Percentiles rank a stretch among this genome's conserved stretches.
Conservation (phyloP, 2,329 filamentous ascomycete species). For the Fusarium sp. region DNA sequence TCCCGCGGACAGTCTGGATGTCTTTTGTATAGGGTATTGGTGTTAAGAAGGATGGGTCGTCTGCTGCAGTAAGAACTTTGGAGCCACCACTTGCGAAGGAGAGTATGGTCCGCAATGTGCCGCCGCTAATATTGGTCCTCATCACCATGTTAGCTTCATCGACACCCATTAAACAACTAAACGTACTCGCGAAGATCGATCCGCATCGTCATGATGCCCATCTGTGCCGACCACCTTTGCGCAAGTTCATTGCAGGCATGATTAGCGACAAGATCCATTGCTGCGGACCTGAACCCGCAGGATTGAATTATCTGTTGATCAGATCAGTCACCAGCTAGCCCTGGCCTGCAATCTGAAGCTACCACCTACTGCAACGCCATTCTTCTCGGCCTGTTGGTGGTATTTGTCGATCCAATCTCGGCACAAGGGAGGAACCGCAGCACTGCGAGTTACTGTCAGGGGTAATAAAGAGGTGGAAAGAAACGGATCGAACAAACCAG, state of each 20-base stretch:
- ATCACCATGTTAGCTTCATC: too few relatives aligned
- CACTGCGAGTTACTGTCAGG: background rate
- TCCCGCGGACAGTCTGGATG: background rate
- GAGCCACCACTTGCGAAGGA: background rate
- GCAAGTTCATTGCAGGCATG: background rate
- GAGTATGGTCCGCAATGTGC: background rate
- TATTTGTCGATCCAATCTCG: background rate
- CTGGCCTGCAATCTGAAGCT: too few relatives aligned
- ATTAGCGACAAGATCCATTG: slow-evolving; percentile 2
- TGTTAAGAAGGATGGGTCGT: background rate
- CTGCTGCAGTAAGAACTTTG: background rate
- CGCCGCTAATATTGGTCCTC: background rate
- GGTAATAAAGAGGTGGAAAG: background rate
- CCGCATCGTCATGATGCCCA: background rate
- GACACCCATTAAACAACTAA: too few relatives aligned
- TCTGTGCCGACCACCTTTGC: background rate
- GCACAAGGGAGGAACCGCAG: background rate
- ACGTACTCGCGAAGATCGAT: background rate
- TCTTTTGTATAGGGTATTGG: background rate
- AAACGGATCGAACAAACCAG: background rate
- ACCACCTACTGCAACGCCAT: background rate
- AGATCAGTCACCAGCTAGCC: background rate
- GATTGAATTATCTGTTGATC: background rate
- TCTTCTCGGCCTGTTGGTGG: background rate
- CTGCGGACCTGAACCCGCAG: background rate